These are phyloP conservation scores for Sanghuangporus sanghuang DNA, from an alignment of 1,284 basidiomycete genomes.

Conservation along the genomic window DNA sequence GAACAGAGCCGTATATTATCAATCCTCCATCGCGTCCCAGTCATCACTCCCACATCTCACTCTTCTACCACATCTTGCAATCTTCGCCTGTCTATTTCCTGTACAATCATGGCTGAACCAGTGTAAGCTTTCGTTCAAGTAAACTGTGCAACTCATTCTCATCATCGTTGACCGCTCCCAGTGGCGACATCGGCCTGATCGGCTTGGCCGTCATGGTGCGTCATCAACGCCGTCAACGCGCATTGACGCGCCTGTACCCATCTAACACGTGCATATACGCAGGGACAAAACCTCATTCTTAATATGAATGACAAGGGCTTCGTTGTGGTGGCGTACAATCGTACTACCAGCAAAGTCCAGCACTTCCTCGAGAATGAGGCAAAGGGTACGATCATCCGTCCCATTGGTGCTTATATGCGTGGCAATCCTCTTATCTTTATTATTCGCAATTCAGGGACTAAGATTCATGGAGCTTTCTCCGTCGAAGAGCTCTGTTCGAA, in stretches of 20 bases:
- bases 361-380: conserved; percentile 95
- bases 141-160: not conserved
- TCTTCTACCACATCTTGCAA: not conserved
- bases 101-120: conserved; percentile 14
- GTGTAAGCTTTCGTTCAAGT: conserved; percentile 8
- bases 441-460: conserved; percentile 63
- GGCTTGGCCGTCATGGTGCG: conserved; percentile 95
- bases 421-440: not conserved
- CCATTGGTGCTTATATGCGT: not conserved
- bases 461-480: conserved; percentile 91
- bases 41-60: conserved; percentile 1
- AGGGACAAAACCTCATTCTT: conserved; percentile 95
- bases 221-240: conserved; percentile 9
- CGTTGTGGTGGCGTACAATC: conserved; percentile 95
- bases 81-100: not conserved
- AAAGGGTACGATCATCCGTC: conserved; percentile 63
- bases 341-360: conserved; percentile 96
- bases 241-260: conserved; percentile 8
- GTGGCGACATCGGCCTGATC: conserved; percentile 90
- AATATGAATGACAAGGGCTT: conserved; percentile 99
- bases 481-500: conserved; percentile 84
- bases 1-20: conserved; percentile 1
- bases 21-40: conserved; percentile 5
- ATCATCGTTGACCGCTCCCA: conserved; percentile 26
- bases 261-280: conserved; percentile 16